Conservation (phyloP, 1,284 basidiomycete genomes). For the Ceratobasidium papillatum region DNA sequence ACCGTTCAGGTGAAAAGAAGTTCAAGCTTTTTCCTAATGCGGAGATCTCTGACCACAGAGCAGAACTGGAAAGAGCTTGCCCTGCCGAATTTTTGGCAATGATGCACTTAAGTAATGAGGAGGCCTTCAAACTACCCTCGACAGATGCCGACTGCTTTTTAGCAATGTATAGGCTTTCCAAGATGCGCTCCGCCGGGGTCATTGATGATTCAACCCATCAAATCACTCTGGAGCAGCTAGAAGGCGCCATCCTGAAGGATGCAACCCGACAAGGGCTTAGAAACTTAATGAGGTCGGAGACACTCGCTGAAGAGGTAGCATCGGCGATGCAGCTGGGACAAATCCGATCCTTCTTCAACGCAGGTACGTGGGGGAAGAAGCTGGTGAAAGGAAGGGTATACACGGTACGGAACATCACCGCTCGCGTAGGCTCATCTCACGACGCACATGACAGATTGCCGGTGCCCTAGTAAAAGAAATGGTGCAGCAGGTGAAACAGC, state of each 20-base stretch:
- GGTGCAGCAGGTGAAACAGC: neutral
- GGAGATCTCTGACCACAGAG: neutral
- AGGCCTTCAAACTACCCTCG: neutral
- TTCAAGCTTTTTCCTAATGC: too few species aligned
- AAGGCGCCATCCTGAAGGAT: neutral
- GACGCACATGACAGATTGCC: too few species aligned
- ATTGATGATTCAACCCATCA: neutral
- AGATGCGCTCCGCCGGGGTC: neutral
- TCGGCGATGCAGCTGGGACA: neutral
- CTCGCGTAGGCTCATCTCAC: neutral
- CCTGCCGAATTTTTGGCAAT: slow-evolving; percentile 12
- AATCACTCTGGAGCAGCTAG: neutral
- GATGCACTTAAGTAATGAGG: slow-evolving; percentile 18
- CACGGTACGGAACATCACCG: neutral
- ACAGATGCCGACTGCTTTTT: slow-evolving; percentile 8
- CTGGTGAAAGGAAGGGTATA: slow-evolving; percentile 5
- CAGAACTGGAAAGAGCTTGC: neutral
- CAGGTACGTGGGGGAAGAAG: slow-evolving; percentile 9
- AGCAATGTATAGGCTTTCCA: neutral
- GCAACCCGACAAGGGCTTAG: neutral
- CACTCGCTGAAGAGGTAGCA: neutral
- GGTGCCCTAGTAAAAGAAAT: neutral
- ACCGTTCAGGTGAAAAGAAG: neutral
- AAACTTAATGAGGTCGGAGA: neutral
- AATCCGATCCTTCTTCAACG: neutral